Base-by-base conservation (phyloP, 2,329 filamentous ascomycete species). In the Dothideomycetes sp. region DNA sequence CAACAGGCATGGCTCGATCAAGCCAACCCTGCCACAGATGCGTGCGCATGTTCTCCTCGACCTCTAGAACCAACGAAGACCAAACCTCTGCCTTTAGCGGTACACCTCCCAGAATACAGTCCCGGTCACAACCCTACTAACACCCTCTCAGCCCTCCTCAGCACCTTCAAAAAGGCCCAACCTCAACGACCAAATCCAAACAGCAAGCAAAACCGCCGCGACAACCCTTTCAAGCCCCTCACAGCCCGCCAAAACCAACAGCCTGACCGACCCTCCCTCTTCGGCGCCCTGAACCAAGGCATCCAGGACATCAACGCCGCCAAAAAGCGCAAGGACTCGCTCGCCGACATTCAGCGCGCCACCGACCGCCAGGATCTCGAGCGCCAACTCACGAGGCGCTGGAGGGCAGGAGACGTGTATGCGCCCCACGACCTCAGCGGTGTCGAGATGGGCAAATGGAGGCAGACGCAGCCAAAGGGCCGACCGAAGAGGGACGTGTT, bases 401-500 rank as follows among this genome's bases (percentile, higher is more conserved):
- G 83, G 81, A 69, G 70, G 52, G 53, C 66, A 1, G 91, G 91
- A 50, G 88, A 96, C 57, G 72, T 95, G 38, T 96, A 96, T 64
- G 75, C 87, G 44, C 91, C 91, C 24, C 84, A 88, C 57, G 91
- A 98, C 62, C 61, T 98, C 56, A 81, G 77, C 40, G 71, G 78
- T 17, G 65, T 68, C 27, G 88, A 95, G 72, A 81, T 84, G 77
- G 64, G 65, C 55, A 94, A 94, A 69, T 94, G 83, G 81, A 78
- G 73, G 60, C 69, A 64, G 57, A 64, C 63, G 48, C 61, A 65
- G 41, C 63, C 60, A 47, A 73, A 73, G 45, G 65, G 69, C 31
- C 68, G 56, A 38, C 48, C 52, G 10, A 48, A 46, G 38, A 49
- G 58, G 39, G 89, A 98, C 60, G 75, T 83, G 5, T 77, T 95